phyloP scores from a whole-genome alignment of 306 rosid genomes.

The Cyclanthera cordifolia region DNA sequence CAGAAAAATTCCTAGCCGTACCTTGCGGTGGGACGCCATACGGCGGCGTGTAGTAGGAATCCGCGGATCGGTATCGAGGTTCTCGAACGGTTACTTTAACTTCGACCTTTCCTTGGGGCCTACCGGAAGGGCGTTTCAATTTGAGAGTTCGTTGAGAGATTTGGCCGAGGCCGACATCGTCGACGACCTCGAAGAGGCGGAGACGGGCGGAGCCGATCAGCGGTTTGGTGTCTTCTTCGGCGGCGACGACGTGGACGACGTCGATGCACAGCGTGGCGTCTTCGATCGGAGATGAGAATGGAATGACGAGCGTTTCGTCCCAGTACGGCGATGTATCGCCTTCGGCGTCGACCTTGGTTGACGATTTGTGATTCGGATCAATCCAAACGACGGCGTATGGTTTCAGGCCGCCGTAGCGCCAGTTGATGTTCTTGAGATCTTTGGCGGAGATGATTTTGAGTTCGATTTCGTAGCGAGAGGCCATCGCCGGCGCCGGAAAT shows the following conservation, averaged over 20 bases:
- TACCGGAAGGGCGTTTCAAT: conserved; percentile 67
- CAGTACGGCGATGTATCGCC: conserved; percentile 59
- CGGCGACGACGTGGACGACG: conserved; percentile 50
- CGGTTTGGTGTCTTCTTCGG: conserved; percentile 54
- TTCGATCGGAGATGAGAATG: conserved; percentile 38
- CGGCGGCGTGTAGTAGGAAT: conserved; percentile 32
- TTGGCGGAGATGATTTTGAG: conserved; percentile 41
- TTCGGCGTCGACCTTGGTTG: conserved; percentile 35
- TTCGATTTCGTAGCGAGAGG: conserved; percentile 50
- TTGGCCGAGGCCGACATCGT: conserved; percentile 42
- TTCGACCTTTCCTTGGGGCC: conserved; percentile 72
- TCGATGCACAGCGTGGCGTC: conserved; percentile 45
- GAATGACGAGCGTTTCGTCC: conserved; percentile 51
- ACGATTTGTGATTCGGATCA: conserved; percentile 37
- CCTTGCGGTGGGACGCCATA: conserved; percentile 51
- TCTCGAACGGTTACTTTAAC: conserved; percentile 33
- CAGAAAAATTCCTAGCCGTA: conserved; percentile 23
- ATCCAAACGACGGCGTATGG: conserved; percentile 90
- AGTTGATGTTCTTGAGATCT: conserved; percentile 68
- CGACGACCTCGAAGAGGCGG: conserved; percentile 31
- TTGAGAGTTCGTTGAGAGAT: conserved; percentile 23
- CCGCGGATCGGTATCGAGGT: conserved; percentile 32
- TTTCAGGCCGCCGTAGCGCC: conserved; percentile 54
- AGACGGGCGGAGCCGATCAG: conserved; percentile 67
- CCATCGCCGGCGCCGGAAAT: conserved; percentile 25